Base-by-base conservation (phyloP, 2,329 filamentous ascomycete genomes). In the Capronia coronata region DNA sequence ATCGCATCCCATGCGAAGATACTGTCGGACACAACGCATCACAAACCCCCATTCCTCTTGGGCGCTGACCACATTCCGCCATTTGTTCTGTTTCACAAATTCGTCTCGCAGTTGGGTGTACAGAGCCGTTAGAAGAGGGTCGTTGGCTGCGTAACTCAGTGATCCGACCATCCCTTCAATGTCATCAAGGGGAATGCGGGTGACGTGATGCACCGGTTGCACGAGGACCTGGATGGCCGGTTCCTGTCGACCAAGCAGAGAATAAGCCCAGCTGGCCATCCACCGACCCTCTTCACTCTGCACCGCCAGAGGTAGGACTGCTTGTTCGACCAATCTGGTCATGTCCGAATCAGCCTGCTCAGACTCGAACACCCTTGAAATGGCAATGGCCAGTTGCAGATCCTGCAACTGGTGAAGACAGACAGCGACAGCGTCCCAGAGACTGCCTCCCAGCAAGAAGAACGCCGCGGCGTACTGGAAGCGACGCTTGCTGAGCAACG, bases 381-480 rank as follows among this genome's bases (percentile, higher is more conserved):
- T 83, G 6, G 90, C 84, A 52, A 98, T 84, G 2, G 91, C 93
- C 25, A 98, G 79, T 64, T 96, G 89, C 18, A 93, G 70, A 64
- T 98, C 94, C 51, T 86, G 83, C 30, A 97, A 75, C 63, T 96
- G 90, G 54, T 87, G 89, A 11, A 90, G 73, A 56, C 94, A 87
- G 14, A 98, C 83, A 56, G 85, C 86, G 45, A 93, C 84, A 0
- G 93, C 91, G 65, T 94, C 89, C 47, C 84, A 80, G 0, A 95
- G 73, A 61, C 85, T 84, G 58, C 90, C 89, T 1, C 87, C 94
- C 1, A 98, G 75, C 4, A 98, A 74, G 71, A 98, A 98, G 70
- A 97, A 98, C 0, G 93, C 86, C 1, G 91, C 93, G 2, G 93
- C 90, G 63, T 98, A 98, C 68, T 87, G 88, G 65, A 96, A 96